Base-by-base conservation (phyloP, 2,329 filamentous ascomycete species). In the Pseudocercospora macadamiae region DNA sequence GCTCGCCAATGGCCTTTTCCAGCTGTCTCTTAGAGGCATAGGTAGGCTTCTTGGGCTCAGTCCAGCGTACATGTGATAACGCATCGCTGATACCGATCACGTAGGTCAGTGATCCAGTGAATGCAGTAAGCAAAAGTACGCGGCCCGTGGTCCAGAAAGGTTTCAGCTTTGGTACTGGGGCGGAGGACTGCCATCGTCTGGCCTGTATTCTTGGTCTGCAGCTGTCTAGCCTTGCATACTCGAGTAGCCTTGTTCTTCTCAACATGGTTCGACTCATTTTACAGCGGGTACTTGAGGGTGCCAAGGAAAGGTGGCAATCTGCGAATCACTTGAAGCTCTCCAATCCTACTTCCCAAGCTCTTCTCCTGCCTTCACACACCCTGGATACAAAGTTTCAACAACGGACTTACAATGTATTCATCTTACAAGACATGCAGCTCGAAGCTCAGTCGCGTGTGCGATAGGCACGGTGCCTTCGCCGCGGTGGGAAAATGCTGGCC, bases 1-100 rank as follows among this genome's bases (percentile, higher is more conserved):
- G 74, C 67, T 88, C 84, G 0, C 72, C 68, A 60, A 87, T 83
- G 4, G 84, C 84, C 67, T 74, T 76, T 65, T 85, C 79, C 77
- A 85, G 79, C 52, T 83, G 77, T 6, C 71, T 66, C 51, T 81
- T 73, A 23, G 70, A 76, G 3, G 81, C 83, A 75, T 84, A 86
- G 19, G 66, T 67, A 2, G 75, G 77, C 19, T 65, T 70, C 25
- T 51, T 28, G 1, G 62, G 59, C 4, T 66, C 65, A n/a, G 14
- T n/a, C 8, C 18, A 3, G 8, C 18, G 37, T 16, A 18, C n/a
- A 16, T 42, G 18, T 12, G 16, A 42, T 16, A 9, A 16, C 3
- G 56, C 54, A 34, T 77, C 76, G 54, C 75, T 77, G 56, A 75
- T 72, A 19, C 82, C 82, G 55, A 78, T 77, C 12, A 76, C 70